phyloP scores from a whole-genome alignment of 2,329 filamentous ascomycete genomes.

The Akanthomyces lecanii region DNA sequence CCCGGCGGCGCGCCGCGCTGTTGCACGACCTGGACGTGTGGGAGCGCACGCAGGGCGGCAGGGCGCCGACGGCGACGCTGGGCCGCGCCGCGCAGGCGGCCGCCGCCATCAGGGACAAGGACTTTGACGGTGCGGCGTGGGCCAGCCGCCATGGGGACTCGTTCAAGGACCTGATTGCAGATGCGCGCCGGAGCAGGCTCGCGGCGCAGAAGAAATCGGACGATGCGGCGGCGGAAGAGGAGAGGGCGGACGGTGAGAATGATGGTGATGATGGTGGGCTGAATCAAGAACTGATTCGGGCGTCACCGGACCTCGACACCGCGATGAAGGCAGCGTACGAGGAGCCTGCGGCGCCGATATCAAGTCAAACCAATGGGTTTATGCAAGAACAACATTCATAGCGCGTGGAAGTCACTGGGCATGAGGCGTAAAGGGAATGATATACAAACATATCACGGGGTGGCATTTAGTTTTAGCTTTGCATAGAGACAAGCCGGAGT shows the following conservation, averaged over 20 bases:
- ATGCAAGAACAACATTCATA: neutral
- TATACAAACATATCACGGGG: neutral
- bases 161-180: conserved; percentile 76
- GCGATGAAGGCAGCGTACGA: neutral
- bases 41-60: conserved; percentile 76
- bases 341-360: neutral
- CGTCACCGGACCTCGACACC: neutral
- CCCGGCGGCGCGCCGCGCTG: conserved; percentile 66
- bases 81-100: conserved; percentile 34
- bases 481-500: neutral
- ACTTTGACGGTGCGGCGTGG: conserved; percentile 80
- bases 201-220: conserved; percentile 33
- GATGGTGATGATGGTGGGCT: neutral
- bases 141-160: conserved; percentile 66
- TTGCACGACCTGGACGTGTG: conserved; percentile 76
- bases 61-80: conserved; percentile 39
- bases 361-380: neutral
- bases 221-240: conserved; percentile 21
- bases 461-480: neutral
- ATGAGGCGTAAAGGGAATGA: neutral
- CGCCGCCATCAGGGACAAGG: conserved; percentile 69
- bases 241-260: conserved; percentile 1
- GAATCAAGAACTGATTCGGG: neutral
- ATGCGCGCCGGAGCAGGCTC: conserved; percentile 57
- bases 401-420: no score